Conservation (phyloP, 1,284 basidiomycete species). For the Trichosporon sp. region DNA sequence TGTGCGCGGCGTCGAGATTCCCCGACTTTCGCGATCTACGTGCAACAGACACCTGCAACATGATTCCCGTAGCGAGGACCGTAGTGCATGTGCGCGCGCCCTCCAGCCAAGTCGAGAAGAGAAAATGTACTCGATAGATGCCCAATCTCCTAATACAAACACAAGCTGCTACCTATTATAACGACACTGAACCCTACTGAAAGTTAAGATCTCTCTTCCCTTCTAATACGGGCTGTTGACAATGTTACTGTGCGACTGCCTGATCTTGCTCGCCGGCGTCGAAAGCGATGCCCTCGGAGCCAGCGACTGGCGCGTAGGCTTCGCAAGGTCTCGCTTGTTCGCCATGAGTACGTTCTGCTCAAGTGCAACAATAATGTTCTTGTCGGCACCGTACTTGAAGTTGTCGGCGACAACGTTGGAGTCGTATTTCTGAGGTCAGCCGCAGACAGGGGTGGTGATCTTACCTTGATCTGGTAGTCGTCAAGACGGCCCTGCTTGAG, state of each 20-base stretch:
- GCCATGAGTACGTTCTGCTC: conserved; percentile 90
- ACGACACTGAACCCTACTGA: not conserved
- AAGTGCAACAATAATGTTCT: conserved; percentile 92
- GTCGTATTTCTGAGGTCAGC: conserved; percentile 61
- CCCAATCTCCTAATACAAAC: conserved; percentile 4
- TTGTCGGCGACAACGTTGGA: conserved; percentile 92
- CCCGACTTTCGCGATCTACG: not conserved
- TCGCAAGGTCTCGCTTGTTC: conserved; percentile 85
- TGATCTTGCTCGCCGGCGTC: conserved; percentile 34
- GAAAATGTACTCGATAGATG: conserved; percentile 6
- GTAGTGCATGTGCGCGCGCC: not conserved
- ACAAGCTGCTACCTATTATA: conserved; percentile 6
- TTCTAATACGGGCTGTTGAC: conserved; percentile 44
- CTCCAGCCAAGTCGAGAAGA: not conserved
- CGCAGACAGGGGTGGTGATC: not conserved
- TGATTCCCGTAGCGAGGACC: not conserved
- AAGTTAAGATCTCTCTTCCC: not conserved
- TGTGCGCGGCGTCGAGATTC: not conserved
- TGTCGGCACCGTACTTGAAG: conserved; percentile 92
- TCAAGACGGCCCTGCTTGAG: conserved; percentile 87
- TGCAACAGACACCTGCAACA: not conserved
- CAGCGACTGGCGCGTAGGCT: conserved; percentile 36
- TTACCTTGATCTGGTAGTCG: conserved; percentile 90
- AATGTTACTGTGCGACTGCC: conserved; percentile 36
- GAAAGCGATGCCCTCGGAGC: conserved; percentile 14